phyloP scores from a whole-genome alignment of 257 asterid genomes.

The Penstemon davidsonii region DNA sequence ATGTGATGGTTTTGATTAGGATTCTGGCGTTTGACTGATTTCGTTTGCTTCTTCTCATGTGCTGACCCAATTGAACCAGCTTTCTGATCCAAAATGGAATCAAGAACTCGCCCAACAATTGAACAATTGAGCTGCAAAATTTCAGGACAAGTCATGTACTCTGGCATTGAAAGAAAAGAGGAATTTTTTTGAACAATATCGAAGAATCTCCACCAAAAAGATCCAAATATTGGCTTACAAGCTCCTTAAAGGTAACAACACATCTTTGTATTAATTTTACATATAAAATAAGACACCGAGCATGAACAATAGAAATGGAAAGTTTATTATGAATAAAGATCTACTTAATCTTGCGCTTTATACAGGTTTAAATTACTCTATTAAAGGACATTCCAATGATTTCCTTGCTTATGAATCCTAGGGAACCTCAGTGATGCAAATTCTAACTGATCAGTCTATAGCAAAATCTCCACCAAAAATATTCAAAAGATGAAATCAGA shows the following conservation, averaged over 20 bases:
- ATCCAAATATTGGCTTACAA: conserved; percentile 4
- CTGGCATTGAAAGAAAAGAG: conserved; percentile 1
- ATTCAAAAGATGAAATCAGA: background rate
- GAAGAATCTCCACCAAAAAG: conserved; percentile 19
- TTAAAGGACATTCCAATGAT: no score
- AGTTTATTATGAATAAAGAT: background rate
- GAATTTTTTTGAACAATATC: background rate
- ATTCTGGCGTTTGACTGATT: conserved; percentile 34
- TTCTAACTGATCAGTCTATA: background rate
- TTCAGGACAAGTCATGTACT: conserved; percentile 28
- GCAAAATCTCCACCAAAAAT: no score
- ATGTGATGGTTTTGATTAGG: conserved; percentile 33
- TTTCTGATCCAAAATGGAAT: conserved; percentile 45
- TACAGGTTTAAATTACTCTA: no score
- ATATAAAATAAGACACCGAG: conserved; percentile 9
- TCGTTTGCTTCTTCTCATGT: conserved; percentile 64
- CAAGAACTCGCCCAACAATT: conserved; percentile 53
- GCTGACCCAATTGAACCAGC: conserved; percentile 35
- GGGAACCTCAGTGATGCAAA: no score
- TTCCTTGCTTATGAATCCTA: no score
- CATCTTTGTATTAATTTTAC: background rate
- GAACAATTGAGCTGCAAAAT: conserved; percentile 63
- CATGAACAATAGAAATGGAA: background rate
- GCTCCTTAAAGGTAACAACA: conserved; percentile 15
- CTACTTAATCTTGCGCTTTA: no score